Percentiles rank a stretch among this genome's conserved stretches.
Conservation (phyloP, 805 yeast genomes). For the Candida namnaoensis region DNA sequence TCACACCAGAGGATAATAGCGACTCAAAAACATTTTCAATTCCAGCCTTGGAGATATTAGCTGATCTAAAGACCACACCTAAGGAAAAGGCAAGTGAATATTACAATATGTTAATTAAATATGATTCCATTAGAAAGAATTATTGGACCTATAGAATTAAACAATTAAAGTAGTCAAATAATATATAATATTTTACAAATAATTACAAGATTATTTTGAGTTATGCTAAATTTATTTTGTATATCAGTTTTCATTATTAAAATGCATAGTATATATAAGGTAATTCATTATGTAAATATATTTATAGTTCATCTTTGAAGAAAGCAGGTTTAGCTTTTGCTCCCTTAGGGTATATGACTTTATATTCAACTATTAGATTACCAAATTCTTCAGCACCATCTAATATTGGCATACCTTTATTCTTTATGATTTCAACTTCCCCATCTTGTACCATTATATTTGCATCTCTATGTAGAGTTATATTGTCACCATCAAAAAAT, state of each 20-base stretch:
- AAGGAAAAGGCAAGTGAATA: slow-evolving; percentile 29
- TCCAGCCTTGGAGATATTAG: slow-evolving; percentile 57
- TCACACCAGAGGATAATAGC: slow-evolving; percentile 16
- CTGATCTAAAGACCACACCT: slow-evolving; percentile 21
- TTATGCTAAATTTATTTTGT: no score
- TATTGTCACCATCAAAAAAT: slow-evolving; percentile 52
- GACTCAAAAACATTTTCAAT: slow-evolving; percentile 31
- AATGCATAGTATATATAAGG: no score
- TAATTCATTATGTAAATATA: no score
- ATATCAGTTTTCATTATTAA: no score
- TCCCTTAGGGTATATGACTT: slow-evolving; percentile 35
- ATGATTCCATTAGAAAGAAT: slow-evolving; percentile 54
- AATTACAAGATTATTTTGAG: no score
- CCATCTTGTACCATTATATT: slow-evolving; percentile 56
- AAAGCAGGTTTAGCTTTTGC: slow-evolving; percentile 8
- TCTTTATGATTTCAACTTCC: slow-evolving; percentile 60
- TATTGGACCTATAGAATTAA: slow-evolving; percentile 48
- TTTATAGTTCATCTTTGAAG: slow-evolving; percentile 16
- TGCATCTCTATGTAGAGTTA: slow-evolving; percentile 32
- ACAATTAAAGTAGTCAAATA: background rate
- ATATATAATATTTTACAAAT: no score
- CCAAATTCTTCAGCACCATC: slow-evolving; percentile 44
- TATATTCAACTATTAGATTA: slow-evolving; percentile 41
- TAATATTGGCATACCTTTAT: slow-evolving; percentile 78
- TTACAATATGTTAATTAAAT: slow-evolving; percentile 40